phyloP scores from a whole-genome alignment of 2,329 filamentous ascomycete species.

The Camptophora hylomeconis region DNA sequence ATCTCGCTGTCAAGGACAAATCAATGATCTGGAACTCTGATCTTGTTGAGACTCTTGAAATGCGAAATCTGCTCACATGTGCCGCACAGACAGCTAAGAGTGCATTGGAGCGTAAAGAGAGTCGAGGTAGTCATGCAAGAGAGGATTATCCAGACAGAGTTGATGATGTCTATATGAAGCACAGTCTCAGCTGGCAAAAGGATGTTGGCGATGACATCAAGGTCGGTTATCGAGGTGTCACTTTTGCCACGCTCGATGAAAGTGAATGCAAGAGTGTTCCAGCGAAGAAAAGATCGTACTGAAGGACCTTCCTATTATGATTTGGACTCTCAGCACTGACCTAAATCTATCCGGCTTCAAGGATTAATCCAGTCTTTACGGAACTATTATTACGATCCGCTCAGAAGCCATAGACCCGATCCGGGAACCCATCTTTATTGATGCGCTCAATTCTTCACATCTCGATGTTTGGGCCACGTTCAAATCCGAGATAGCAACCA shows the following conservation, averaged over 20 bases:
- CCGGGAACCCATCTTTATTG: no score
- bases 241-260: constrained; percentile 31
- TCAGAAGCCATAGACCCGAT: no score
- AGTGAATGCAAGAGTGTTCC: constrained; percentile 27
- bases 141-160: constrained; percentile 81
- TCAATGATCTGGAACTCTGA: constrained; percentile 98
- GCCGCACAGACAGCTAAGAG: constrained; percentile 69
- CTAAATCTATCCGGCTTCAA: no score
- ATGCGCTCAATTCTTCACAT: no score
- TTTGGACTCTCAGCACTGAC: no score
- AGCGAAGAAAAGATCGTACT: constrained; percentile 25
- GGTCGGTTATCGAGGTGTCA: constrained; percentile 29
- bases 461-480: no score
- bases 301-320: no score
- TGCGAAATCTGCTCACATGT: constrained; percentile 78
- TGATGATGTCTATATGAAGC: constrained; percentile 41
- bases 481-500: no score
- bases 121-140: constrained; percentile 71
- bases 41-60: constrained; percentile 73
- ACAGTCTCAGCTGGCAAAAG: constrained; percentile 34
- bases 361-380: no score
- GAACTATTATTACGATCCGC: no score
- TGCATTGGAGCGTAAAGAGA: constrained; percentile 76
- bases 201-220: constrained; percentile 26
- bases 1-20: constrained; percentile 82